These are phyloP conservation scores for Penicillium hesseltinei DNA, from an alignment of 2,329 filamentous ascomycete species.

Conservation along the genomic window DNA sequence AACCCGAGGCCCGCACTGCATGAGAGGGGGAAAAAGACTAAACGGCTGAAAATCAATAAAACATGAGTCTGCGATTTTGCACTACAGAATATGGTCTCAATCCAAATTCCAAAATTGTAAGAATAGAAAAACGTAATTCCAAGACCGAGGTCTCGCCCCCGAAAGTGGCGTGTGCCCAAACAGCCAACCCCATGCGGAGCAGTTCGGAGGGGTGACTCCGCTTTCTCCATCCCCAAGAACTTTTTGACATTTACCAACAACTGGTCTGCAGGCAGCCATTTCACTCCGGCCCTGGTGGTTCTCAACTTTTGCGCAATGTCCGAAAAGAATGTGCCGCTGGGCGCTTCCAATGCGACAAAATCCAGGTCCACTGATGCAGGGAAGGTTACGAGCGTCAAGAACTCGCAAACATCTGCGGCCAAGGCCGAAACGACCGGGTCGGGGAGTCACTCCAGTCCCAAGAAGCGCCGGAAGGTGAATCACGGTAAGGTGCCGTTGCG, in stretches of 20 bases:
- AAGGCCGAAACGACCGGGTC: conserved; percentile 36
- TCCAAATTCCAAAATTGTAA: background rate
- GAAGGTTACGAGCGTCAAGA: conserved; percentile 34
- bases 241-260: conserved; percentile 16
- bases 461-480: conserved; percentile 86
- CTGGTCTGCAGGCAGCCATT: conserved; percentile 31
- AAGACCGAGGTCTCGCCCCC: conserved; percentile 12
- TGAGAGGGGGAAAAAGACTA: background rate
- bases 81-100: background rate
- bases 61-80: background rate
- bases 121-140: background rate
- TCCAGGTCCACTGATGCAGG: conserved; percentile 25
- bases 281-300: conserved; percentile 19
- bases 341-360: conserved; percentile 21
- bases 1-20: background rate
- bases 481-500: conserved; percentile 63
- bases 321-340: conserved; percentile 28
- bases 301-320: conserved; percentile 28
- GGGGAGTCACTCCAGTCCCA: conserved; percentile 56
- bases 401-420: conserved; percentile 27
- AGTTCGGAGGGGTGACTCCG: conserved; percentile 28
- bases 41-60: background rate
- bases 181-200: conserved; percentile 20
- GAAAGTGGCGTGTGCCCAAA: conserved; percentile 4
- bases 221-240: conserved; percentile 19